Base-by-base conservation (phyloP, 2,329 filamentous ascomycete genomes). In the Ophiostoma himal-ulmi region DNA sequence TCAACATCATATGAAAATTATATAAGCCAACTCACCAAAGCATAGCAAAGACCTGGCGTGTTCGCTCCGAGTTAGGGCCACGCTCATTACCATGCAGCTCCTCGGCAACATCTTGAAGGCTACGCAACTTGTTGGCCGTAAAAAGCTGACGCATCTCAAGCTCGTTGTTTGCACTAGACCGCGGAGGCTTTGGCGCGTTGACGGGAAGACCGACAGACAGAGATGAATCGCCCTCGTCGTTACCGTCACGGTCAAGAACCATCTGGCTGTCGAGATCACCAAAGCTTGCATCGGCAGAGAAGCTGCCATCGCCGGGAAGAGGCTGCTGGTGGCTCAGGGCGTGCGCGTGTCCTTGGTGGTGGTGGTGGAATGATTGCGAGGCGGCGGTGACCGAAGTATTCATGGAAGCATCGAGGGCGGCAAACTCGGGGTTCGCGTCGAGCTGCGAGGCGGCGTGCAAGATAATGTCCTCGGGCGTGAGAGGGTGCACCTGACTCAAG, bases 21-120 rank as follows among this genome's bases (percentile, higher is more conserved):
- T 30, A 30, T 30, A 30, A 30, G 30, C 30, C 30, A 67, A 80
- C 88, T 76, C 84, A 94, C 92, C 92, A 96, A 68, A 94, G 83
- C 91, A 96, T 94, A 30, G 92, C 92, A 80, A 95, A 95, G 10
- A 95, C 86, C 78, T 95, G 92, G 72, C 93, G 91, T 34, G 91
- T 91, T 75, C 93, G 88, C 79, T 96, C 92, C 1, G 91, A 92
- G 77, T 92, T 91, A 14, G 91, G 90, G 0, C 91, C 92, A 69
- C 91, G 85, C 77, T 94, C 91, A 75, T 92, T 93, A 64, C 89
- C 89, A 74, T 93, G 90, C 36, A 94, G 85, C 78, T 94, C 90
- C 44, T 85, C 83, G 3, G 91, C 91, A 20, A 94, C 89, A 10
- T 94, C 91, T 74, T 88, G 86, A 36, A 94, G 79, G 39, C 80